phyloP scores from a whole-genome alignment of 768 basidiomycete genomes.

The Amanita jacksonii region DNA sequence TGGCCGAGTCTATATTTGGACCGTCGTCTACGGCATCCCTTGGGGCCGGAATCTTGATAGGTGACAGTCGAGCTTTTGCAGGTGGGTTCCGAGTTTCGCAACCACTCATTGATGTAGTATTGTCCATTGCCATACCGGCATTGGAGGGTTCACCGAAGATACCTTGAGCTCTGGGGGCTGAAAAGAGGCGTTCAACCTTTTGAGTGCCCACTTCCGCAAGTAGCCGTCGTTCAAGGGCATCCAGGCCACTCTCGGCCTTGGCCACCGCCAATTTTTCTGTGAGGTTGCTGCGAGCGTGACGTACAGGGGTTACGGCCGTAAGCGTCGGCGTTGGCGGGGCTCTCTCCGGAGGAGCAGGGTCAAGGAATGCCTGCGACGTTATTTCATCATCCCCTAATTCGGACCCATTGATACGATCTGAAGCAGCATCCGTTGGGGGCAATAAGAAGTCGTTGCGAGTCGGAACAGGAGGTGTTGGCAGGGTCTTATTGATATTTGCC shows the following conservation, averaged over 20 bases:
- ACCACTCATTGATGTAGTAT: neutral
- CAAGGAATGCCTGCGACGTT: too few relatives aligned
- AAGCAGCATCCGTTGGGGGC: neutral
- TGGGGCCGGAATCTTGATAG: slow-evolving; percentile 20
- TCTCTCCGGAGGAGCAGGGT: slow-evolving; percentile 19
- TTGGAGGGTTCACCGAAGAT: slow-evolving; percentile 15
- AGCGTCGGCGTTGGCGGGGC: slow-evolving; percentile 47
- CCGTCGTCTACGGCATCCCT: slow-evolving; percentile 21
- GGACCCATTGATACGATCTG: slow-evolving; percentile 24
- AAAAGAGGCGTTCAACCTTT: slow-evolving; percentile 26
- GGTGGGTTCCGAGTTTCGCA: slow-evolving; percentile 8
- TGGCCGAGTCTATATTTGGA: slow-evolving; percentile 36
- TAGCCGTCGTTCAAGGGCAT: slow-evolving; percentile 61
- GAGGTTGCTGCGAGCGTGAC: slow-evolving; percentile 12
- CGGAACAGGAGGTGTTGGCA: slow-evolving; percentile 49
- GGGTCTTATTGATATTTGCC: slow-evolving; percentile 41
- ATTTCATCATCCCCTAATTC: too few relatives aligned
- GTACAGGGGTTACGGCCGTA: slow-evolving; percentile 23
- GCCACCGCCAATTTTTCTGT: slow-evolving; percentile 9
- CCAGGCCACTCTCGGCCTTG: slow-evolving; percentile 45
- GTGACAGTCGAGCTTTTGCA: slow-evolving; percentile 2
- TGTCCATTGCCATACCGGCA: neutral
- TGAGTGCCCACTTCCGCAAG: slow-evolving; percentile 68
- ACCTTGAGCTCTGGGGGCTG: slow-evolving; percentile 23
- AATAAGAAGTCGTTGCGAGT: slow-evolving; percentile 15